phyloP scores from a whole-genome alignment of 2,329 filamentous ascomycete species.

The Fusarium napiforme region DNA sequence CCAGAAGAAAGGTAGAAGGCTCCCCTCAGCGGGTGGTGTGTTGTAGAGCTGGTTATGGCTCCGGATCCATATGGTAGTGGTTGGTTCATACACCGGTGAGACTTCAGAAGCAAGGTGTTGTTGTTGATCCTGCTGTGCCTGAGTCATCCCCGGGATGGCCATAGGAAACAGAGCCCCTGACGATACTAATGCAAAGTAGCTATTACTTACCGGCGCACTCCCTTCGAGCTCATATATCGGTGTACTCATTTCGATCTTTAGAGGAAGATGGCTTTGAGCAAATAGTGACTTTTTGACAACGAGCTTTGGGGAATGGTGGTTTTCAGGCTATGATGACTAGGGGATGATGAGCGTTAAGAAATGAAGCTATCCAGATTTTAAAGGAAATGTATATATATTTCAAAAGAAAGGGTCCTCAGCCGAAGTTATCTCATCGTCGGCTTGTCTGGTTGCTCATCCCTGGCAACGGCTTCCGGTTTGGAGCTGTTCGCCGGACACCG shows the following conservation, averaged over 20 bases:
- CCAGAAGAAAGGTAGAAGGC: not conserved
- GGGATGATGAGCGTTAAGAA: not conserved
- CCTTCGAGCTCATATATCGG: not conserved
- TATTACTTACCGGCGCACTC: not conserved
- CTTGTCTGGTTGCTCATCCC: not conserved
- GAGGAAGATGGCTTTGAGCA: not conserved
- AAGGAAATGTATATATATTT: not conserved
- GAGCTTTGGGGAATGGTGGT: not conserved
- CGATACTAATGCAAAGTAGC: not conserved
- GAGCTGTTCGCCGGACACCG: not conserved
- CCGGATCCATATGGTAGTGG: not conserved
- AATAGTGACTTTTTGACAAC: not conserved
- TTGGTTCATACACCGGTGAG: not conserved
- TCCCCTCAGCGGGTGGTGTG: not conserved
- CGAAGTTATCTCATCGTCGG: not conserved
- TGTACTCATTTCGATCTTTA: not conserved
- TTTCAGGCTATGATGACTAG: not conserved
- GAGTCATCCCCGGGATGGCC: not conserved
- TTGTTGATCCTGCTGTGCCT: not conserved
- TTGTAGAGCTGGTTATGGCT: not conserved
- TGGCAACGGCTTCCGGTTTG: not conserved
- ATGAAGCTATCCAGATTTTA: rapidly evolving
- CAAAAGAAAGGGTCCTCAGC: not conserved
- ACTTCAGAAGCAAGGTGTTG: not conserved
- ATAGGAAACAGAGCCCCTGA: not conserved